Evolutionary conservation across 1,139 yeast genomes (phyloP), one percentile per base, ranked within the genome.

Genomic region (Hansenula lynferdii): DNA sequence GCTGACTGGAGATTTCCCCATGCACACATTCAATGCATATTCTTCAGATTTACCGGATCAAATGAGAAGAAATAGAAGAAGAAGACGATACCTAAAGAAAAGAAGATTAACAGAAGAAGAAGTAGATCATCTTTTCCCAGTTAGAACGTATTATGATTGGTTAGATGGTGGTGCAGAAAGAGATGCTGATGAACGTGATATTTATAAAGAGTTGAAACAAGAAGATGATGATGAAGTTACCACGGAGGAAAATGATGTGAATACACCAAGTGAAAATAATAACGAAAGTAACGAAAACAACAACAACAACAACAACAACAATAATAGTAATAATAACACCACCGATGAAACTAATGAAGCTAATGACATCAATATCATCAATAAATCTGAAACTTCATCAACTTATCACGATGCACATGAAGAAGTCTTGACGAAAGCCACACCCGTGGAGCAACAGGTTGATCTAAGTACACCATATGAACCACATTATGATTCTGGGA

Each of bases 81-180:
- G 54, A 43, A 42, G 57, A 40, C 34, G 49, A n/a, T 51, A 41
- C 20, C 23, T 42, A 31, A 67, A 69, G 46, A 77, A 75, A 70
- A 70, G 72, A 53, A 72, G 72, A 50, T 64, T 82, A 41, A 68
- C 85, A 0, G 68, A 69, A 30, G 74, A 67, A 11, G 85, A 84
- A 51, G 79, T 85, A 19, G 80, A 84, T 39, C 70, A 69, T 34
- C 61, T 80, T 37, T 85, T 85, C 56, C 95, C 95, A 1, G 61
- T 67, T 25, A 72, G 75, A 49, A 69, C 81, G 3, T 84, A 82
- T 56, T 60, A 67, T 38, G 73, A 76, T 44, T 79, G 85, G 85
- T 57, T 77, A 29, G 65, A 72, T 44, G 82, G 81, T 25, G 60
- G 57, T 15, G 59, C 58, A 16, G 55, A 52, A 24, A 50, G 49